Evolutionary conservation across 768 basidiomycete genomes (phyloP).

Genomic region (Rhodotorula diobovata): DNA sequence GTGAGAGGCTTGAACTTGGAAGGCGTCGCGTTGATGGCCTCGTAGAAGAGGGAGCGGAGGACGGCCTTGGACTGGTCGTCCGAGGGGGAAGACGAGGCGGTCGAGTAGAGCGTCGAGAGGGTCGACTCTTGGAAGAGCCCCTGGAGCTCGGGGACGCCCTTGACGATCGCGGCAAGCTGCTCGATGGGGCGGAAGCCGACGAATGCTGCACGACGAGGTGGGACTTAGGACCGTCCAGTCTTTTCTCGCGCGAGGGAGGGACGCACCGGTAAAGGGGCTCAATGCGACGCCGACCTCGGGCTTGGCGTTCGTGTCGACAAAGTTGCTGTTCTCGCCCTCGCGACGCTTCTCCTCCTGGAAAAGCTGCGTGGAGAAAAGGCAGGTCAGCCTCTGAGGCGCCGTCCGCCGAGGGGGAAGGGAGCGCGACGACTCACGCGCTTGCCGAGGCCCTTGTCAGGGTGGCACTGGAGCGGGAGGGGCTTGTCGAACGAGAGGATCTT

Average conservation of each 20-base stretch:
- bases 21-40: conserved; percentile 21
- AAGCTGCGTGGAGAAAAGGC: conserved; percentile 2
- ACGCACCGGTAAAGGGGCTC: conserved; percentile 25
- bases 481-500: conserved; percentile 42
- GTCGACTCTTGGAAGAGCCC: conserved; percentile 7
- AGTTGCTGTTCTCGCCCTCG: conserved; percentile 34
- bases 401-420: fast-evolving
- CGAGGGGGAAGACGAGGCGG: conserved; percentile 6
- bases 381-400: not conserved
- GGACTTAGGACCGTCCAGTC: not conserved
- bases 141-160: conserved; percentile 19
- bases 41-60: conserved; percentile 32
- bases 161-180: conserved; percentile 21
- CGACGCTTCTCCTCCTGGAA: conserved; percentile 24
- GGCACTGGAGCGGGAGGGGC: conserved; percentile 39
- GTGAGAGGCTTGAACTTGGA: conserved; percentile 21
- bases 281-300: conserved; percentile 37
- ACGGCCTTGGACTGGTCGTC: conserved; percentile 11
- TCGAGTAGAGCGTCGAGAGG: not conserved
- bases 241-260: not conserved
- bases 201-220: conserved; percentile 22
- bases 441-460: conserved; percentile 33
- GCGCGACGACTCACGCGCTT: not conserved
- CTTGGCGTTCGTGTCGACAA: conserved; percentile 39
- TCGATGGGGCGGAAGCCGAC: conserved; percentile 39